These are phyloP conservation scores for Rosa persica DNA, from an alignment of 306 rosid species.

Conservation along the genomic window DNA sequence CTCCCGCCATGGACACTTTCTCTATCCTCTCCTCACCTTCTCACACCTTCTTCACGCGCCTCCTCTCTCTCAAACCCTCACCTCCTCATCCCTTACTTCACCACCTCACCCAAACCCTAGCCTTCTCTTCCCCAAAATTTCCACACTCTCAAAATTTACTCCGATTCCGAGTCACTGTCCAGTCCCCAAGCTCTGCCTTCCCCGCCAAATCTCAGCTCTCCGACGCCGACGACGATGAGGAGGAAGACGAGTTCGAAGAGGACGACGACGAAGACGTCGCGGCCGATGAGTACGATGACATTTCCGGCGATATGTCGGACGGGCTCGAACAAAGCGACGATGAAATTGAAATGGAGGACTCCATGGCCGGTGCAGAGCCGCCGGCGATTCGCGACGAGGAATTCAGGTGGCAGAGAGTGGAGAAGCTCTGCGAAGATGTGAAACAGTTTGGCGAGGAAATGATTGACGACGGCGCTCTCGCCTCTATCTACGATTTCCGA, in stretches of 20 bases:
- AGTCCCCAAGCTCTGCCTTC: slow-evolving; percentile 44
- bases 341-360: slow-evolving; percentile 43
- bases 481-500: slow-evolving; percentile 75
- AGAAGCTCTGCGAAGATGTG: slow-evolving; percentile 68
- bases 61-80: slow-evolving; percentile 7
- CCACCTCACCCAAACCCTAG: slow-evolving; percentile 24
- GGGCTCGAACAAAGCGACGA: slow-evolving; percentile 53
- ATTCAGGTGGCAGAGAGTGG: slow-evolving; percentile 89
- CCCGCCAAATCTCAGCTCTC: slow-evolving; percentile 40
- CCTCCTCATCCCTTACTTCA: slow-evolving; percentile 23
- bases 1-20: slow-evolving; percentile 84
- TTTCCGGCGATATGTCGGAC: slow-evolving; percentile 43
- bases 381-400: slow-evolving; percentile 35
- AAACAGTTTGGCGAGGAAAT: slow-evolving; percentile 73
- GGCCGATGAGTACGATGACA: slow-evolving; percentile 71
- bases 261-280: slow-evolving; percentile 52
- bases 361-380: slow-evolving; percentile 19
- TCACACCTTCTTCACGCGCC: slow-evolving; percentile 21
- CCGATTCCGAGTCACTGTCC: slow-evolving; percentile 10
- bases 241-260: slow-evolving; percentile 32
- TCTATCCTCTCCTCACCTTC: slow-evolving; percentile 34
- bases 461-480: slow-evolving; percentile 73
- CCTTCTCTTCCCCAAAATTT: slow-evolving; percentile 33
- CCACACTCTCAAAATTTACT: slow-evolving; percentile 3
- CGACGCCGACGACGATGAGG: slow-evolving; percentile 46